A percentile compares a stretch with the other conserved stretches of the same genome.
phyloP scores from a whole-genome alignment of 2,329 filamentous ascomycete species.

The Penicillium janthinellum region DNA sequence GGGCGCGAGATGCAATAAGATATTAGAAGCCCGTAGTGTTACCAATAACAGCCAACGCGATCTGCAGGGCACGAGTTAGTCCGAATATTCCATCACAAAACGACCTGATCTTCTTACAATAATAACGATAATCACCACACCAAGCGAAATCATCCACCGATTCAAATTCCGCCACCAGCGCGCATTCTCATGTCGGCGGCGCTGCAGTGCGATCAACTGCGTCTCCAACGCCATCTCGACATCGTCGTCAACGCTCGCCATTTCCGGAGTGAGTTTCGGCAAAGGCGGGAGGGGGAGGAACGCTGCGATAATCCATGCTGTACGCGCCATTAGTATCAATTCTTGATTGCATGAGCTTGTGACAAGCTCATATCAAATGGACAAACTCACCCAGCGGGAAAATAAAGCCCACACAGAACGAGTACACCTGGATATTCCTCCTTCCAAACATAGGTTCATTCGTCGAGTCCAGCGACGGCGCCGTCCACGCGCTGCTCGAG shows the following conservation, averaged over 20 bases:
- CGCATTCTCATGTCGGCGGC: slow-evolving; percentile 59
- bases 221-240: slow-evolving; percentile 49
- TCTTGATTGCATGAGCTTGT: slow-evolving; percentile 13
- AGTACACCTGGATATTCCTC: slow-evolving; percentile 71
- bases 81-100: neutral
- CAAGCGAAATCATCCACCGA: slow-evolving; percentile 61
- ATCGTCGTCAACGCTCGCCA: slow-evolving; percentile 47
- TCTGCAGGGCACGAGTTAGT: slow-evolving; percentile 16
- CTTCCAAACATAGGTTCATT: slow-evolving; percentile 64
- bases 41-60: slow-evolving; percentile 36
- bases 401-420: slow-evolving; percentile 77
- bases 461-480: slow-evolving; percentile 69
- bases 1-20: neutral
- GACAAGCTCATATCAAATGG: neutral
- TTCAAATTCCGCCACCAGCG: slow-evolving; percentile 66
- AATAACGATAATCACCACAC: slow-evolving; percentile 56
- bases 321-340: slow-evolving; percentile 30
- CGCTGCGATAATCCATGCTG: slow-evolving; percentile 76
- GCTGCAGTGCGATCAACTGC: slow-evolving; percentile 48
- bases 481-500: slow-evolving; percentile 66
- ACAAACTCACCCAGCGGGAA: slow-evolving; percentile 66
- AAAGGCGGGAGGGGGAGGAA: slow-evolving; percentile 70
- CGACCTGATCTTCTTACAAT: slow-evolving; percentile 49
- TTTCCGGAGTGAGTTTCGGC: slow-evolving; percentile 53
- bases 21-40: slow-evolving; percentile 37